Evolutionary conservation across 140 eudicot species (phyloP), one percentile per base, ranked within the genome.

Genomic region (Erigeron philadelphicus): DNA sequence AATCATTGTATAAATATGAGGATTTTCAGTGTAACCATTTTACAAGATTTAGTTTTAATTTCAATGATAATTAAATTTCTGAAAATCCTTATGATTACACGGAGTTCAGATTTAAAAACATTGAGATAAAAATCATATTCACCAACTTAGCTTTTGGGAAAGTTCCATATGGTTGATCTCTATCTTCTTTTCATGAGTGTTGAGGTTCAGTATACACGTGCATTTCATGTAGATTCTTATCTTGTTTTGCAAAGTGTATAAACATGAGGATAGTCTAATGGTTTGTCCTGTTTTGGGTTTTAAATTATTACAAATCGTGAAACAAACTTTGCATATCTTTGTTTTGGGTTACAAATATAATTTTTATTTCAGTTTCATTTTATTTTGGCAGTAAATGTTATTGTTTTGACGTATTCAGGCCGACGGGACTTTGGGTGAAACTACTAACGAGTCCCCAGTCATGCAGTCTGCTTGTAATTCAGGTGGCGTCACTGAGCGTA

Each of bases 351-450:
- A 45, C 35, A 11, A 2, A 46, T 25, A 21, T 10, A 18, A 54
- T 35, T 66, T 11, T 40, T 45, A 18, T 54, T 8, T 52, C 10
- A 62, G 42, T 48, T 47, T 11, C 11, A 71, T 47, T 65, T 31
- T 31, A 31, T 31, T 31, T 4, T 31, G 4, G 38, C 38, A 31
- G 35, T 16, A 59, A 62, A 23, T 45, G 11, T 19, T 52, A 41
- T 43, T 25, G 43, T 48, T 70, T 70, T 63, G 50, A 55, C 23
- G 11, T 18, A 58, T 70, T 67, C 75, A 78, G 82, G 75, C 18
- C 5, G 67, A 8, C 38, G 81, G 54, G 45, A 35, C 9, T 35
- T n/a, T 72, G 47, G 49, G 11, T 18, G 70, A 42, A 42, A 61
- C 70, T 8, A 45, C 12, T 31, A 31, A 31, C 38, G 38, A 31